Base-by-base conservation (phyloP, 2,329 filamentous ascomycete species). In the Fusarium nelsonii region DNA sequence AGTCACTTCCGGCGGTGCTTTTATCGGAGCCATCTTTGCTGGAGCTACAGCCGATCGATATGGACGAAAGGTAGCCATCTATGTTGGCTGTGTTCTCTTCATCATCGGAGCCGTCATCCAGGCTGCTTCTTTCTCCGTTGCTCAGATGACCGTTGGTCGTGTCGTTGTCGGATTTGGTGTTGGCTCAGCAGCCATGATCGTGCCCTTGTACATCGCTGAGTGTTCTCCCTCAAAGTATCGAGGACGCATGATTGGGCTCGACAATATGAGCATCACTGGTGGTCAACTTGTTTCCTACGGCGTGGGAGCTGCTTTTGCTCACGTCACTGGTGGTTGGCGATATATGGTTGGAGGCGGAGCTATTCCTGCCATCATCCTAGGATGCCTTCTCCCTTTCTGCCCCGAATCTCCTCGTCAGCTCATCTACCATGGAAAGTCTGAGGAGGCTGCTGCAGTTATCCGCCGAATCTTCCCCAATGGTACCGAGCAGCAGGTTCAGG, bases 401-500 rank as follows among this genome's bases (percentile, higher is more conserved):
- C 84, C 84, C 0, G 84, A 86, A 58, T 83, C 81, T 2, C 83
- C 83, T 8, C 80, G 83, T 6, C 81, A 84, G 58, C 75, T 85
- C 6, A 75, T 85, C 30, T 81, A 73, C n/a, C 81, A 84, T 49
- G 75, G 77, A 6, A 80, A 78, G 40, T 40, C 68, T 9, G 81
- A 82, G 10, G 78, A 81, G 32, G 83, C 82, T 3, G 76, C 75
- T 8, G 58, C 48, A 3, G 78, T 82, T 14, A 77, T 84, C 16
- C 67, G 74, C 18, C 73, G 72, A 7, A 79, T 85, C 52, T 85
- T 80, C 63, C 80, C 79, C 14, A 71, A 80, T 11, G 82, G 76
- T 2, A 84, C 80, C 2, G 72, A 77, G 2, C 71, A 80, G 45
- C 82, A 84, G 60, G 77, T 85, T 2, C 67, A 79, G 33, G 76